phyloP scores from a whole-genome alignment of 1,284 basidiomycete species.

The Ceratobasidium sp. region DNA sequence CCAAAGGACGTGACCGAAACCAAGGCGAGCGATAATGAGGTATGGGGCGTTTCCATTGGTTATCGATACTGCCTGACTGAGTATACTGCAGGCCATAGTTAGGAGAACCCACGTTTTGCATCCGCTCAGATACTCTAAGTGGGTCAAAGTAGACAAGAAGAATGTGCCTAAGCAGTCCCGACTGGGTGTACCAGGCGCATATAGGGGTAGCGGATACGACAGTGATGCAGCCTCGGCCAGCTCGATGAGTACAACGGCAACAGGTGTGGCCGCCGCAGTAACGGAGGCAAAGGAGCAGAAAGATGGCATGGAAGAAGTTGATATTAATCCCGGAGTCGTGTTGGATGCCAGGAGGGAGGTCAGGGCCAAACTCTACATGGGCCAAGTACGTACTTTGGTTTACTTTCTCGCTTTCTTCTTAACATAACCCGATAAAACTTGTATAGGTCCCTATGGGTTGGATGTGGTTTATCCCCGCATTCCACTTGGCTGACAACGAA shows the following conservation, averaged over 20 bases:
- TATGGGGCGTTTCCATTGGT: slow-evolving; percentile 48
- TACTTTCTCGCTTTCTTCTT: background rate
- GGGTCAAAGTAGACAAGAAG: slow-evolving; percentile 42
- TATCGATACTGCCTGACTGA: background rate
- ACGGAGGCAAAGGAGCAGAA: slow-evolving; percentile 9
- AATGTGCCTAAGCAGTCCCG: slow-evolving; percentile 8
- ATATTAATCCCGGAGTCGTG: slow-evolving; percentile 54
- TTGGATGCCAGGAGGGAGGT: slow-evolving; percentile 75
- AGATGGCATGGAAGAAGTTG: slow-evolving; percentile 34
- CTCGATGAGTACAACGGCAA: slow-evolving; percentile 31
- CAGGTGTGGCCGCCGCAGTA: slow-evolving; percentile 17
- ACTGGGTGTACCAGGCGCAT: slow-evolving; percentile 25
- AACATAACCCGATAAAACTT: background rate
- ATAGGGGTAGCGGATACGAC: slow-evolving; percentile 33
- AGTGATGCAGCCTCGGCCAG: slow-evolving; percentile 36
- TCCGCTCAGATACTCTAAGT: slow-evolving; percentile 40
- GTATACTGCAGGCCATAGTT: background rate
- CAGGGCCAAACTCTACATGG: slow-evolving; percentile 78
- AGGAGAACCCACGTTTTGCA: slow-evolving; percentile 38
- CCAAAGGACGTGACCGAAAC: slow-evolving; percentile 45
- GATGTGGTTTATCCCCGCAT: slow-evolving; percentile 83
- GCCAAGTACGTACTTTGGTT: slow-evolving; percentile 57
- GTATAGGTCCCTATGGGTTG: slow-evolving; percentile 75
- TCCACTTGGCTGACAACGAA: slow-evolving; percentile 65
- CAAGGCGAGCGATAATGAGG: slow-evolving; percentile 39